Percentiles rank a stretch among this genome's conserved stretches.
Evolutionary conservation across 2,329 filamentous ascomycete species (phyloP).

Genomic region (Beauveria medogensis): DNA sequence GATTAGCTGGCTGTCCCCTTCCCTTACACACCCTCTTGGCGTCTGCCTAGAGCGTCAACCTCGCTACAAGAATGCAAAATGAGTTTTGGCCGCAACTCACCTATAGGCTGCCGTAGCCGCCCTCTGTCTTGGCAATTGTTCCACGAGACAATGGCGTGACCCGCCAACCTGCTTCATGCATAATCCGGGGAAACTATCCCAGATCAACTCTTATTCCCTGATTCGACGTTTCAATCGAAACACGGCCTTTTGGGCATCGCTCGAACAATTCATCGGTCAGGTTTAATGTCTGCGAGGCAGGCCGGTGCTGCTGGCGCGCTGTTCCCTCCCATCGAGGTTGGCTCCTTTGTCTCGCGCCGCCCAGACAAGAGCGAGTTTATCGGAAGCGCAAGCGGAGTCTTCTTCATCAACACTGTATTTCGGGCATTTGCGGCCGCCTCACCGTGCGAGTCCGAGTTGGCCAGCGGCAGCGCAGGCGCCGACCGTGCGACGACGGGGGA

Average conservation of each 20-base stretch:
- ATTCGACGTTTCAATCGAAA: neutral
- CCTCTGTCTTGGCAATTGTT: neutral
- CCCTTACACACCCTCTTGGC: too few relatives aligned
- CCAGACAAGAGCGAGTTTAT: constrained; percentile 38
- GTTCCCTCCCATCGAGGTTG: constrained; percentile 6
- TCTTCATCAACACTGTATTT: constrained; percentile 45
- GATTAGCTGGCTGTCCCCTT: too few relatives aligned
- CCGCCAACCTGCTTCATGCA: neutral
- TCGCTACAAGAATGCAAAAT: too few relatives aligned
- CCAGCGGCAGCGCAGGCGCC: neutral
- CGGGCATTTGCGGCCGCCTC: constrained; percentile 37
- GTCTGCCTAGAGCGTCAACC: too few relatives aligned
- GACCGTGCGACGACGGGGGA: constrained; percentile 7
- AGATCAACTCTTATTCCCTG: neutral
- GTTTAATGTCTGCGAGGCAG: neutral
- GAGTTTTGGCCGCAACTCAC: too few relatives aligned
- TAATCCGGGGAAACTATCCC: neutral
- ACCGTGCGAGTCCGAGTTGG: neutral
- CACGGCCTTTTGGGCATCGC: too few relatives aligned
- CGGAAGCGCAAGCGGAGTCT: constrained; percentile 43
- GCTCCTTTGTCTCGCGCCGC: constrained; percentile 1
- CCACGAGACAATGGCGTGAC: neutral
- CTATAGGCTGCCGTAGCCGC: neutral
- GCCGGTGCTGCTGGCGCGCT: neutral
- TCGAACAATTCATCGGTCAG: neutral